Evolutionary conservation across 1,284 basidiomycete species (phyloP).

Genomic region (Peniophora sp.): DNA sequence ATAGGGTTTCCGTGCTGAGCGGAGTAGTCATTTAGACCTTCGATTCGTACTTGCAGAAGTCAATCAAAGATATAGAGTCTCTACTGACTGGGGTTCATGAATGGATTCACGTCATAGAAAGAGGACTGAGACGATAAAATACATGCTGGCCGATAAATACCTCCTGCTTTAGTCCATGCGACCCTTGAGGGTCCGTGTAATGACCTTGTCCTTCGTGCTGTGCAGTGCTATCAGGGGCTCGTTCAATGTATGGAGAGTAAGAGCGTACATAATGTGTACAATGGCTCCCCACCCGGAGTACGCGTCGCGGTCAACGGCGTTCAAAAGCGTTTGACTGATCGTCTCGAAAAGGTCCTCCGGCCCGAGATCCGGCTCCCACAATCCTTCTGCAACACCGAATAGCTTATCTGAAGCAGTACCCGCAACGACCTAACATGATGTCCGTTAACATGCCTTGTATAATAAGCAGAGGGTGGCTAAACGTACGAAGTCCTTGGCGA

Average conservation of each 20-base stretch:
- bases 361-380: constrained; percentile 97
- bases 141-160: neutral
- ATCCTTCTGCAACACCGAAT: constrained; percentile 94
- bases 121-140: neutral
- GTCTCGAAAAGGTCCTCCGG: constrained; percentile 99
- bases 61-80: no score
- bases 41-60: no score
- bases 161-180: constrained; percentile 74
- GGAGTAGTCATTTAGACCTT: no score
- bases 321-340: constrained; percentile 92
- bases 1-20: no score
- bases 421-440: constrained; percentile 49
- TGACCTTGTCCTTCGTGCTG: constrained; percentile 82
- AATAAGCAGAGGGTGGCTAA: no score
- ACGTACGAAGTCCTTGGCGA: constrained; percentile 84
- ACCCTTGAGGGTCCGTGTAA: constrained; percentile 80
- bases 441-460: no score
- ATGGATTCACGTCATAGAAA: no score
- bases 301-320: constrained; percentile 94
- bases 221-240: neutral
- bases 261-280: constrained; percentile 90
- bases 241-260: constrained; percentile 7
- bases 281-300: constrained; percentile 96
- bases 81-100: no score
- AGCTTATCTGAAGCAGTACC: constrained; percentile 92